Evolutionary conservation across 441 rosid species (phyloP), one percentile per base, ranked within the genome.

Genomic region (Daphne laureola): DNA sequence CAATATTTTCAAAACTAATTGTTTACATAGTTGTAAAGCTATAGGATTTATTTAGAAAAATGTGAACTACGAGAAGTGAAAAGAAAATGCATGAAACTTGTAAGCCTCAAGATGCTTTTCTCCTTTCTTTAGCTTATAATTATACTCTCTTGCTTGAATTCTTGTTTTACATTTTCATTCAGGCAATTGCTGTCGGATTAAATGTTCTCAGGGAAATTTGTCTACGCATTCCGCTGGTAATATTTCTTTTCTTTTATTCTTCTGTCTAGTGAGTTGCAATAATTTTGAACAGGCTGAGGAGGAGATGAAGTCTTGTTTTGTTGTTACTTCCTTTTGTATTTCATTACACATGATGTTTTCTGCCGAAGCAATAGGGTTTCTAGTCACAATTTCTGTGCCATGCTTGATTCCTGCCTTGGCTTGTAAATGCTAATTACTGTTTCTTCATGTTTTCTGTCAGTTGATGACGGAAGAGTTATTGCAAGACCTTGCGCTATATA

Each of bases 401-500:
- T n/a, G 40, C 9, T 18, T 21, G 5, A 12, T 17, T 43, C 27
- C 7, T 45, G 47, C 35, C 12, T 45, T 17, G 12, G 38, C 38
- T 31, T 31, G 11, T 7, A 5, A 31, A 17, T 31, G 25, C 57
- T 9, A 51, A 54, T 46, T 31, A 50, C 52, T 13, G 15, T 52
- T 64, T 65, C 51, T 70, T 64, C 14, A 67, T 21, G 25, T 21
- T 21, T 66, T 63, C 17, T 54, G 63, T 54, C 62, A 93, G 98
- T 73, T 93, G 87, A 93, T 93, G 98, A 84, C 82, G 44, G 97
- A 90, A 65, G 98, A 85, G 41, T 70, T 90, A 73, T 77, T 93
- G 64, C 98, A 90, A 85, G 98, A 93, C 69, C 97, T 93, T 41
- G 97, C 78, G 17, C 66, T 74, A 62, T 93, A 89, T 69, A 93